Conservation (phyloP, 208 protist genomes). For the Porcisia deanei region DNA sequence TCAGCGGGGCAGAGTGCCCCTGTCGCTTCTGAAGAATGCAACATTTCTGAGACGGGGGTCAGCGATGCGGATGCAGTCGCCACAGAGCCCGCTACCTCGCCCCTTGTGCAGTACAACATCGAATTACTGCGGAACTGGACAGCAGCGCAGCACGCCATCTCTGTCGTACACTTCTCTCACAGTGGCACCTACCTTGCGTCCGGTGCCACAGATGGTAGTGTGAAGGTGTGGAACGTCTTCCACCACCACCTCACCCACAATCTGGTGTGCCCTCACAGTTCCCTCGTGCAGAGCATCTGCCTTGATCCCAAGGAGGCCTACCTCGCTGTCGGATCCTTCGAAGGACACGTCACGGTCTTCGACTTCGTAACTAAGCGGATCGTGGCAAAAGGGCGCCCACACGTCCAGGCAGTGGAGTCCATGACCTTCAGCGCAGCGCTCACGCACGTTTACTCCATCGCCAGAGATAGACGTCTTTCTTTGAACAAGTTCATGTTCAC, state of each 20-base stretch:
- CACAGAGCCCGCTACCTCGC: not conserved
- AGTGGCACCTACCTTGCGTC: slow-evolving; percentile 73
- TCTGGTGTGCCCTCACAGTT: slow-evolving; percentile 50
- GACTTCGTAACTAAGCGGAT: slow-evolving; percentile 79
- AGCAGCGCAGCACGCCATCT: slow-evolving; percentile 88
- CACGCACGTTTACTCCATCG: slow-evolving; percentile 67
- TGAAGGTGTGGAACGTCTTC: slow-evolving; percentile 90
- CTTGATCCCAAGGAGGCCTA: slow-evolving; percentile 62
- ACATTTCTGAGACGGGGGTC: not conserved
- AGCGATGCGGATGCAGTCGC: not conserved
- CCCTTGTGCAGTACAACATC: slow-evolving; percentile 35
- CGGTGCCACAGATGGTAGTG: slow-evolving; percentile 78
- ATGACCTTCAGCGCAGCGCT: slow-evolving; percentile 50
- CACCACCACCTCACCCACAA: slow-evolving; percentile 93
- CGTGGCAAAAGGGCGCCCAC: slow-evolving; percentile 47
- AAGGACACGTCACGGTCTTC: slow-evolving; percentile 84
- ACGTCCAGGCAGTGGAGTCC: slow-evolving; percentile 85
- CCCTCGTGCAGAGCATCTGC: slow-evolving; percentile 65
- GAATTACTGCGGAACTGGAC: slow-evolving; percentile 71
- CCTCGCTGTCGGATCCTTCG: slow-evolving; percentile 78
- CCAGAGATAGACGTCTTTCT: slow-evolving; percentile 77
- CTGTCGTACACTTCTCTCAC: slow-evolving; percentile 72
- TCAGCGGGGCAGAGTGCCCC: not conserved
- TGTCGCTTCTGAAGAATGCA: not conserved
- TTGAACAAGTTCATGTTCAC: slow-evolving; percentile 31